Conservation (phyloP, 768 basidiomycete species). For the Mycena vulgaris region DNA sequence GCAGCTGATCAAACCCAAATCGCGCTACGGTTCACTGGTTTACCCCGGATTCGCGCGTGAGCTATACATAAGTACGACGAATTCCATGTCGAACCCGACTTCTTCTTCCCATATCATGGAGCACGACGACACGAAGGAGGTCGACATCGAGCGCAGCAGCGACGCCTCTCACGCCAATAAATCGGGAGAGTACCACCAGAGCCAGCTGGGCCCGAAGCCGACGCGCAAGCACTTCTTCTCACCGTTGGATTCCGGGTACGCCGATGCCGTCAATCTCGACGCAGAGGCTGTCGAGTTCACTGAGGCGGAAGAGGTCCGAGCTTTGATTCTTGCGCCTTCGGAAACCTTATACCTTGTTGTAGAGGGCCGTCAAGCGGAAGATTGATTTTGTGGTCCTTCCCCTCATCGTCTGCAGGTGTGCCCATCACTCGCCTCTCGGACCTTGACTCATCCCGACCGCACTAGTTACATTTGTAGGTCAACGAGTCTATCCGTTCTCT, state of each 20-base stretch:
- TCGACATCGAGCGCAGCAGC: conserved; percentile 30
- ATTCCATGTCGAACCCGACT: neutral
- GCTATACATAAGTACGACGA: no score
- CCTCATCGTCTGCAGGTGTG: conserved; percentile 65
- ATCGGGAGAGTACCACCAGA: conserved; percentile 61
- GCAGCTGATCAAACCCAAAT: no score
- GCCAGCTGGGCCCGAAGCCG: conserved; percentile 53
- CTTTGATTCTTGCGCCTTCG: neutral
- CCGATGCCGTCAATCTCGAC: conserved; percentile 67
- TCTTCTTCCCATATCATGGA: conserved; percentile 6
- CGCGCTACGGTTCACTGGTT: no score
- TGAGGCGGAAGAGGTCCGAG: conserved; percentile 63
- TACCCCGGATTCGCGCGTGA: no score
- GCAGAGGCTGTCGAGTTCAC: conserved; percentile 65
- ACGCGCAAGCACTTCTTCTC: conserved; percentile 66
- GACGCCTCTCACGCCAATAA: conserved; percentile 32
- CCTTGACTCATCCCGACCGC: neutral
- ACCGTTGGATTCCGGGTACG: conserved; percentile 59
- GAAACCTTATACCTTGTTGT: neutral
- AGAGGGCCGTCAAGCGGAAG: conserved; percentile 63
- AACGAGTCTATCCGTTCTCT: neutral
- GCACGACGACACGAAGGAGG: conserved; percentile 22
- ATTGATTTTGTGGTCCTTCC: conserved; percentile 68
- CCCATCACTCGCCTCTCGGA: conserved; percentile 7
- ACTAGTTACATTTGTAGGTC: conserved; percentile 66